A percentile compares a stretch with the other conserved stretches of the same genome.
Evolutionary conservation across 441 rosid species (phyloP).

Genomic region (Populus hybrid): DNA sequence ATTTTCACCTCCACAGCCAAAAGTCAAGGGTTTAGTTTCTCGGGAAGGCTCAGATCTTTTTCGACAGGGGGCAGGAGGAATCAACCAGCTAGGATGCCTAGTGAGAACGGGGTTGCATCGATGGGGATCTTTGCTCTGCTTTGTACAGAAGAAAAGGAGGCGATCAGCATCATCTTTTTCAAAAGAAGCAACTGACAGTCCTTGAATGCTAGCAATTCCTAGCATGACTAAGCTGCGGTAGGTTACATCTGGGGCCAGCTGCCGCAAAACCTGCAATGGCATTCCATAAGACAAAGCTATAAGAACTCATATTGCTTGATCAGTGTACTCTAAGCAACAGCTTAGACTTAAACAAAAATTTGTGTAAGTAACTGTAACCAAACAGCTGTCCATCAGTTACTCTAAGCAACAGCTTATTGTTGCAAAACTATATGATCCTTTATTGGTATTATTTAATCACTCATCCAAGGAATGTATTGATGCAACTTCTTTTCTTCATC

Average conservation of each 20-base stretch:
- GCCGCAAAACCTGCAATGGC: conserved; percentile 73
- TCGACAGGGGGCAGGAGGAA: conserved; percentile 74
- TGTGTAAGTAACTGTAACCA: too few relatives aligned
- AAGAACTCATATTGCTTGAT: not conserved
- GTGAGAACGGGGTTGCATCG: conserved; percentile 30
- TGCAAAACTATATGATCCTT: too few relatives aligned
- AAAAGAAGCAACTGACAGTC: conserved; percentile 91
- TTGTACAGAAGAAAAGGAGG: conserved; percentile 70
- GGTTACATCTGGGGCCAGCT: conserved; percentile 83
- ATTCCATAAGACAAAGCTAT: conserved; percentile 13
- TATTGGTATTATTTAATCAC: not conserved
- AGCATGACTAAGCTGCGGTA: conserved; percentile 85
- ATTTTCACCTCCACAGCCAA: conserved; percentile 40
- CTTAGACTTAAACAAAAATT: too few relatives aligned
- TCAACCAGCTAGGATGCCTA: conserved; percentile 68
- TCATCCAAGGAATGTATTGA: not conserved
- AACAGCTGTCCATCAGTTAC: not conserved
- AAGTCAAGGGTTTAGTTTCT: conserved; percentile 40
- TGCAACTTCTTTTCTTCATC: not conserved
- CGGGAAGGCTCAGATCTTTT: conserved; percentile 57
- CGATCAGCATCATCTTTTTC: conserved; percentile 94
- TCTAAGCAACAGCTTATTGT: not conserved
- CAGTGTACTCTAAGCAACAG: too few relatives aligned
- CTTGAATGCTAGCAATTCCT: conserved; percentile 95
- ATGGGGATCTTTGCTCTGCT: conserved; percentile 37